Conservation (phyloP, 495 filamentous ascomycete species). For the Oidiodendron maius region DNA sequence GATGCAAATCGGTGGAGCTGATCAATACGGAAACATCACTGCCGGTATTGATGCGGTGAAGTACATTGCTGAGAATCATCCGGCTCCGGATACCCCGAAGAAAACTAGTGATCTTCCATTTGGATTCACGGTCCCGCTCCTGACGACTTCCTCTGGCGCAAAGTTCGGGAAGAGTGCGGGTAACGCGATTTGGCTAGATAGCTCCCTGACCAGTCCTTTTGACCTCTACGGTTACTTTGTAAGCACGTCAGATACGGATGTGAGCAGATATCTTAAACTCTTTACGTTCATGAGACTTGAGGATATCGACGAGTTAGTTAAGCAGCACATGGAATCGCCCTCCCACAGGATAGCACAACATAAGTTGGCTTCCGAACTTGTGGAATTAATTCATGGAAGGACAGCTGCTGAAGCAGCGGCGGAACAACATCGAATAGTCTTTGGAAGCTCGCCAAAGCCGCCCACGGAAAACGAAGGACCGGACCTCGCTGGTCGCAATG, state of each 20-base stretch:
- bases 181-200: conserved; percentile 91
- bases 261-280: conserved; percentile 75
- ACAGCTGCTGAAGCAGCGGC: conserved; percentile 49
- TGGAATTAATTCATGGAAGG: conserved; percentile 70
- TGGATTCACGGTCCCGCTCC: conserved; percentile 83
- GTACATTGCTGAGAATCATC: conserved; percentile 52
- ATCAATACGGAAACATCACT: conserved; percentile 95
- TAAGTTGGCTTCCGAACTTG: conserved; percentile 70
- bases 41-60: conserved; percentile 84
- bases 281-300: conserved; percentile 81
- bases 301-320: conserved; percentile 58
- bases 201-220: conserved; percentile 69
- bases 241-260: conserved; percentile 70
- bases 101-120: conserved; percentile 43
- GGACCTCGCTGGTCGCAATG: background rate
- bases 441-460: conserved; percentile 22
- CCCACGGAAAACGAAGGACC: background rate
- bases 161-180: conserved; percentile 96
- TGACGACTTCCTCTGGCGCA: conserved; percentile 76
- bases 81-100: conserved; percentile 23
- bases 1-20: conserved; percentile 87
- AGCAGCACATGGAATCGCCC: conserved; percentile 57
- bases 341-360: conserved; percentile 75
- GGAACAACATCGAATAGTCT: conserved; percentile 54
- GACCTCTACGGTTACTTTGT: conserved; percentile 88